Percentiles rank a stretch among this genome's conserved stretches.
phyloP scores from a whole-genome alignment of 768 basidiomycete genomes.

The Suillus clintonianus region DNA sequence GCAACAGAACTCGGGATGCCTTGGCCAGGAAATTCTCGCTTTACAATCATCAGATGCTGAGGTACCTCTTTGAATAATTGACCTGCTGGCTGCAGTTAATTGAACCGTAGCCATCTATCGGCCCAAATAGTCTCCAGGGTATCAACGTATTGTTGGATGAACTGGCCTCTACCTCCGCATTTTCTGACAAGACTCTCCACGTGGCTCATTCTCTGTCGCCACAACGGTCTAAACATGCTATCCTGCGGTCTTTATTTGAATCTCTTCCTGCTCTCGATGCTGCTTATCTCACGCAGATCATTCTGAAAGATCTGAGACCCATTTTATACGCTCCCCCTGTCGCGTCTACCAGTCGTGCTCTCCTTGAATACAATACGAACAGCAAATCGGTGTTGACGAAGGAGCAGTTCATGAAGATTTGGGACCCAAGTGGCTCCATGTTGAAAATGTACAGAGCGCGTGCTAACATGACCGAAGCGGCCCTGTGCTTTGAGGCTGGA shows the following conservation, averaged over 20 bases:
- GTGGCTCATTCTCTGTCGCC: slow-evolving; percentile 31
- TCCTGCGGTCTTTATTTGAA: slow-evolving; percentile 61
- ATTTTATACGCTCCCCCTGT: slow-evolving; percentile 68
- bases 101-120: slow-evolving; percentile 15
- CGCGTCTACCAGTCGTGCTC: slow-evolving; percentile 44
- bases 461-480: slow-evolving; percentile 62
- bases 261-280: slow-evolving; percentile 63
- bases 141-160: slow-evolving; percentile 73
- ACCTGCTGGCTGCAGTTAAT: not conserved
- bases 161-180: slow-evolving; percentile 68
- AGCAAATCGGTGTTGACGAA: slow-evolving; percentile 57
- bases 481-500: slow-evolving; percentile 42
- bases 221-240: slow-evolving; percentile 32
- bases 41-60: slow-evolving; percentile 32
- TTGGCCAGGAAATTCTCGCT: slow-evolving; percentile 64
- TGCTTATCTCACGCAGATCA: slow-evolving; percentile 78
- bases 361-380: slow-evolving; percentile 57
- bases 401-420: slow-evolving; percentile 67
- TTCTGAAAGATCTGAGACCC: slow-evolving; percentile 84
- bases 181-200: slow-evolving; percentile 53
- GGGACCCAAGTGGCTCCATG: slow-evolving; percentile 66
- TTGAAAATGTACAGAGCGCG: slow-evolving; percentile 51
- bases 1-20: slow-evolving; percentile 57
- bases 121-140: slow-evolving; percentile 42
- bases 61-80: slow-evolving; percentile 21